A percentile compares a stretch with the other conserved stretches of the same genome.
Evolutionary conservation across 805 yeast species (phyloP).

Genomic region (Kodamaea restingae): DNA sequence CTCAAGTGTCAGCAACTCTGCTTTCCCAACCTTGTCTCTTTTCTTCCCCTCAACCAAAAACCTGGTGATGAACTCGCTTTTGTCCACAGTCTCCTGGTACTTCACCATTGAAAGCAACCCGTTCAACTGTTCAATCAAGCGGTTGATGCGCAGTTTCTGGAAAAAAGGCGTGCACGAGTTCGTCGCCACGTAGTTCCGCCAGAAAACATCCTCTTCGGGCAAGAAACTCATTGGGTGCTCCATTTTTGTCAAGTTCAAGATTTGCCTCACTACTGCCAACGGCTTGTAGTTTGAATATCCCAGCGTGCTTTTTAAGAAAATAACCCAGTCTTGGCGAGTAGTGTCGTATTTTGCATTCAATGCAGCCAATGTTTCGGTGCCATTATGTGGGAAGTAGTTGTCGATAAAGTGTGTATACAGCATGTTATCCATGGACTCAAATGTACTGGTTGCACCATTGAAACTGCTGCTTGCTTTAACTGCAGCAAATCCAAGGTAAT

Average conservation of each 20-base stretch:
- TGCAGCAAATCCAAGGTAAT: slow-evolving; percentile 33
- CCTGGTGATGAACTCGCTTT: slow-evolving; percentile 6
- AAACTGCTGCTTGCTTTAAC: slow-evolving; percentile 18
- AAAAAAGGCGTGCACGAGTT: slow-evolving; percentile 21
- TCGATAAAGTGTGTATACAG: slow-evolving; percentile 20
- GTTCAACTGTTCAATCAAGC: slow-evolving; percentile 47
- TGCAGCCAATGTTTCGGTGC: slow-evolving; percentile 19
- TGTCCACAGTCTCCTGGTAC: slow-evolving; percentile 24
- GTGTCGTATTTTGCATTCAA: slow-evolving; percentile 35
- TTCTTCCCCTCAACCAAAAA: slow-evolving; percentile 15
- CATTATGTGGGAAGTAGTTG: slow-evolving; percentile 17
- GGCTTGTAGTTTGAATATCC: slow-evolving; percentile 15
- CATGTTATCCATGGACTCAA: slow-evolving; percentile 21
- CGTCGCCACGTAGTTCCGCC: slow-evolving; percentile 13
- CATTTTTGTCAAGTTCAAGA: slow-evolving; percentile 23
- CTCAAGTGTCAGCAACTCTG: neutral
- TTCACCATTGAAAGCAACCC: slow-evolving; percentile 35
- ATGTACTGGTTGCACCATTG: slow-evolving; percentile 5
- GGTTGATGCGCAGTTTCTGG: slow-evolving; percentile 46
- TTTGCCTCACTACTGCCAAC: slow-evolving; percentile 19
- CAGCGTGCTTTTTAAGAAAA: slow-evolving; percentile 18
- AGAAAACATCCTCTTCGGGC: slow-evolving; percentile 15
- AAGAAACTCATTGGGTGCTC: slow-evolving; percentile 33
- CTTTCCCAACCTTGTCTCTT: slow-evolving; percentile 10
- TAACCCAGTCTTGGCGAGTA: slow-evolving; percentile 29